phyloP scores from a whole-genome alignment of 1,139 yeast genomes.

The Pneumocystis jirovecii region DNA sequence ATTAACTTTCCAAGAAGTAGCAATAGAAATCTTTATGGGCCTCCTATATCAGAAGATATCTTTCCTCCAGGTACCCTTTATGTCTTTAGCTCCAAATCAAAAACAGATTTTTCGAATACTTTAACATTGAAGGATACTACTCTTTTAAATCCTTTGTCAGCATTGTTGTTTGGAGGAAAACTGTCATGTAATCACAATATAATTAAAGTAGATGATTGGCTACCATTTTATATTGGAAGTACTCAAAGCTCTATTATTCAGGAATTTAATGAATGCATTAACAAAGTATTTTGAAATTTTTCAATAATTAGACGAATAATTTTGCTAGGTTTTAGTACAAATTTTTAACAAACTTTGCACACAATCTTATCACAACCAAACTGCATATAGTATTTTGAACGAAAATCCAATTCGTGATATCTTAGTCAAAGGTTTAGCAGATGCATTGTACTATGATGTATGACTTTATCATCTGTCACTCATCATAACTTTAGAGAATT shows the following conservation, averaged over 20 bases:
- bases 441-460: background rate
- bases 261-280: background rate
- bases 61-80: background rate
- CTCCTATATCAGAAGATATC: background rate
- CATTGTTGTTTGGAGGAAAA: slow-evolving; percentile 1
- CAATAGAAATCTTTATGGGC: background rate
- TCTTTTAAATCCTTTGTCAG: background rate
- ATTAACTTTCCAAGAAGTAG: slow-evolving; percentile 14
- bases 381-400: background rate
- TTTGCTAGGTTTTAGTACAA: background rate
- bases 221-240: background rate
- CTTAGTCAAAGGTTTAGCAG: background rate
- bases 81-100: background rate
- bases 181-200: background rate
- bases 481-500: background rate
- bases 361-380: background rate
- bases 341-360: background rate
- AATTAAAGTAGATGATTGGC: background rate
- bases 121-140: background rate
- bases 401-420: background rate
- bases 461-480: background rate
- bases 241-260: background rate
- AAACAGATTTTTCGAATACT: background rate
- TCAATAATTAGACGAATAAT: background rate
- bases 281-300: background rate